These are phyloP conservation scores for Salix dunnii DNA, from an alignment of 345 rosid species.

Conservation along the genomic window DNA sequence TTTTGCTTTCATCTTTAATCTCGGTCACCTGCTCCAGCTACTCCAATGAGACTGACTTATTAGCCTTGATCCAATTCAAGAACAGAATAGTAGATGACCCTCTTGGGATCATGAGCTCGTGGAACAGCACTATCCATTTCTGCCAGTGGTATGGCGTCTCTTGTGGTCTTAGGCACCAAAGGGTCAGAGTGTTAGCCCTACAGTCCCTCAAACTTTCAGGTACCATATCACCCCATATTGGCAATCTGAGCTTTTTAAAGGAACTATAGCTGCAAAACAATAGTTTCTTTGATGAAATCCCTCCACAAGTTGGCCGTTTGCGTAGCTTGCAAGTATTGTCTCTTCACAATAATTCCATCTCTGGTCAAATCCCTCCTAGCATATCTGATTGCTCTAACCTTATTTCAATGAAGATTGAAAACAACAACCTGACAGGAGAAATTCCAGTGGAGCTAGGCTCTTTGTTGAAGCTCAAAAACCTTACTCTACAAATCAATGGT, in stretches of 20 bases:
- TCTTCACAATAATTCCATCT: constrained; percentile 3
- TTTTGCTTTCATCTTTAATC: no score
- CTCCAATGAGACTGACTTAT: no score
- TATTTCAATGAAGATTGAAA: background rate
- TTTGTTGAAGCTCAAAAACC: background rate
- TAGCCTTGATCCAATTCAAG: background rate
- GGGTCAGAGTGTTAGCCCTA: background rate
- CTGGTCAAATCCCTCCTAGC: constrained; percentile 6
- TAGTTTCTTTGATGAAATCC: constrained; percentile 1
- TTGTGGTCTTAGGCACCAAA: background rate
- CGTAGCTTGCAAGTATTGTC: background rate
- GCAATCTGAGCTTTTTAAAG: constrained; percentile 10
- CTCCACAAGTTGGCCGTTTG: background rate
- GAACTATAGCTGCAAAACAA: background rate
- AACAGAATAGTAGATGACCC: background rate
- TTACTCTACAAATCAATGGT: background rate
- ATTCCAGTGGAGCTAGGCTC: constrained; percentile 9
- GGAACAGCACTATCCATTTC: background rate
- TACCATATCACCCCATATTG: constrained; percentile 1
- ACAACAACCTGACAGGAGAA: background rate
- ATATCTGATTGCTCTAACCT: constrained; percentile 6
- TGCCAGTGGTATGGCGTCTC: constrained; percentile 2
- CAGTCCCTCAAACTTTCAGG: background rate
- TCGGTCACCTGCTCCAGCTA: no score
- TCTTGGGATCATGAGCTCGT: background rate